Base-by-base conservation (phyloP, 352 stramenopile genomes). In the Elongisporangium undulatum region DNA sequence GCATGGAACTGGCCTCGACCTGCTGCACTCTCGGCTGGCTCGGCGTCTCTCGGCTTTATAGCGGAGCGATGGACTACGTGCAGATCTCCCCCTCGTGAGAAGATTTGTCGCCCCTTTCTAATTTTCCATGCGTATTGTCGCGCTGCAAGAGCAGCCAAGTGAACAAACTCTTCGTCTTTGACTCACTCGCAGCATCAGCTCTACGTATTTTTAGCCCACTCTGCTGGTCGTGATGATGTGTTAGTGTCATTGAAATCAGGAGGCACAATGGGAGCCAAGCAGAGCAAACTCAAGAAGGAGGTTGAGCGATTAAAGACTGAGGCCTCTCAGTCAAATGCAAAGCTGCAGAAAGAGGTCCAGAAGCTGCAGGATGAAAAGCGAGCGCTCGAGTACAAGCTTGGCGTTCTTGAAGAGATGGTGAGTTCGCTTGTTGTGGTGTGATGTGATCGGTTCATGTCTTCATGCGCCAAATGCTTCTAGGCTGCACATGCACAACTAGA, bases 1-100 rank as follows among this genome's bases (percentile, higher is more conserved):
- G 84, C 12, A 51, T 85, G 55, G 84, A 93, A 45, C 54, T 93
- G 19, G 74, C 76, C n/a, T 85, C 81, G 9, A 82, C 81, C 8
- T 76, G 81, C 24, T 85, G 74, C 51, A 87, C 73, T 16, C 68
- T 93, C 26, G 78, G 84, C n/a, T 84, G 72, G 49, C 68, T 93
- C 22, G 78, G 81, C 49, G 51, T 79, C 48, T 80, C 76, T 10
- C 85, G 77, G 49, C 41, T 91, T 7, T 91, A 82, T 62, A 77
- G 85, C 34, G 72, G 69, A 39, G 59, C 77, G 2, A 38, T 82
- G 49, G 62, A 66, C 20, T 76, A 81, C 50, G 70, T 72, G 54
- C 72, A 71, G 17, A 26, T 26, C 48, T 23, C n/a, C 48, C 16
- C n/a, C 48, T 20, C 48, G 48, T 51, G 48, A 12, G 10, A 22